phyloP scores from a whole-genome alignment of 2,329 filamentous ascomycete genomes.

The Ploettnerulaceae sp. region DNA sequence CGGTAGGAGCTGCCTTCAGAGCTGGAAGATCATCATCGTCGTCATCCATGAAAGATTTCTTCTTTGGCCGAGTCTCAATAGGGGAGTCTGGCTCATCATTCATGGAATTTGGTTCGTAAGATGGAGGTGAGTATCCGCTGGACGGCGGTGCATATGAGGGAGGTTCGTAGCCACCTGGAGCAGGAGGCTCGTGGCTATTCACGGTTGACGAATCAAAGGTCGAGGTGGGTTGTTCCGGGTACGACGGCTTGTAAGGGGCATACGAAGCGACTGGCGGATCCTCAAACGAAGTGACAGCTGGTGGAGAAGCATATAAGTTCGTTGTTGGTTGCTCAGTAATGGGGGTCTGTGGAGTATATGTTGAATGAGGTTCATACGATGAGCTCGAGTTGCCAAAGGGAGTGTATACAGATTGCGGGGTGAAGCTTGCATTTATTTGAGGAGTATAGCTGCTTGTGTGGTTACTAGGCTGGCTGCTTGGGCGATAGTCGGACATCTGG shows the following conservation, averaged over 20 bases:
- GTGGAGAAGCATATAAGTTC: constrained; percentile 24
- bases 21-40: constrained; percentile 66
- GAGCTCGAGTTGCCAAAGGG: constrained; percentile 16
- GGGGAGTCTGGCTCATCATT: constrained; percentile 40
- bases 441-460: constrained; percentile 29
- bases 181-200: constrained; percentile 12
- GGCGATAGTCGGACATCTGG: constrained; percentile 37
- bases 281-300: constrained; percentile 21
- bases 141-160: constrained; percentile 27
- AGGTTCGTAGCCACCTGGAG: constrained; percentile 23
- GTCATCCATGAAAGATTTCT: constrained; percentile 77
- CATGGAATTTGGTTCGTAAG: constrained; percentile 47
- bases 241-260: constrained; percentile 33
- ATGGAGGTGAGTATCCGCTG: constrained; percentile 29
- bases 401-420: constrained; percentile 22
- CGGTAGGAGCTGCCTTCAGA: constrained; percentile 34
- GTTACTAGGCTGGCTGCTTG: constrained; percentile 26
- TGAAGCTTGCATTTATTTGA: constrained; percentile 19
- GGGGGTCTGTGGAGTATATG: constrained; percentile 19
- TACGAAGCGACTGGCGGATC: constrained; percentile 15
- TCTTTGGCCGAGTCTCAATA: constrained; percentile 55
- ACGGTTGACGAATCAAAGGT: background rate
- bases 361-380: constrained; percentile 18
- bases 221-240: constrained; percentile 28
- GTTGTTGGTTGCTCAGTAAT: constrained; percentile 18